Conservation (phyloP, 129 eudicot genomes). For the Calendula officinalis region DNA sequence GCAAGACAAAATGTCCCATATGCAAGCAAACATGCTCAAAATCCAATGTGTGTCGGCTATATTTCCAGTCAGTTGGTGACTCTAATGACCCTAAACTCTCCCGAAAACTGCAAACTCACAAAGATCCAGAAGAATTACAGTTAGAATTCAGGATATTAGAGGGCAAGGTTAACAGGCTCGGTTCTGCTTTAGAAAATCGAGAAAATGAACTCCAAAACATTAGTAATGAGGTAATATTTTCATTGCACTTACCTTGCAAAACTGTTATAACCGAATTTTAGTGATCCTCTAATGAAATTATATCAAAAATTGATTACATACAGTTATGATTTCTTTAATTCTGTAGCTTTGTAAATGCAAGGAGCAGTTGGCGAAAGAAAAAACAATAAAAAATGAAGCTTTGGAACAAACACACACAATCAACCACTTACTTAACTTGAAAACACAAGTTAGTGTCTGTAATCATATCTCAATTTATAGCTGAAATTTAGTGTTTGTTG, state of each 20-base stretch:
- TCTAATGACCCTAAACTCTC: slow-evolving; percentile 38
- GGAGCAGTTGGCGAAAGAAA: slow-evolving; percentile 60
- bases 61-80: slow-evolving; percentile 86
- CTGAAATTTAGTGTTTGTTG: not conserved
- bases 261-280: too few species aligned
- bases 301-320: not conserved
- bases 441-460: slow-evolving; percentile 41
- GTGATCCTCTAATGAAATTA: not conserved
- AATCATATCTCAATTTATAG: not conserved
- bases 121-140: slow-evolving; percentile 48
- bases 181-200: slow-evolving; percentile 48
- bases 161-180: slow-evolving; percentile 54
- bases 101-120: slow-evolving; percentile 35
- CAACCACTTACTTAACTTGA: slow-evolving; percentile 53
- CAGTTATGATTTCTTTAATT: not conserved
- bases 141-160: slow-evolving; percentile 52
- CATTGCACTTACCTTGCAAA: too few species aligned
- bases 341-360: slow-evolving; percentile 48
- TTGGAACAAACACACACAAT: slow-evolving; percentile 39
- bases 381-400: slow-evolving; percentile 48
- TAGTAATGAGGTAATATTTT: slow-evolving; percentile 52
- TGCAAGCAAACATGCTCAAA: slow-evolving; percentile 81
- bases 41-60: slow-evolving; percentile 62
- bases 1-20: slow-evolving; percentile 76
- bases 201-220: slow-evolving; percentile 47